A percentile compares a stretch with the other conserved stretches of the same genome.
phyloP scores from a whole-genome alignment of 202 grass and related monocot genomes.

The Carex arenaria region DNA sequence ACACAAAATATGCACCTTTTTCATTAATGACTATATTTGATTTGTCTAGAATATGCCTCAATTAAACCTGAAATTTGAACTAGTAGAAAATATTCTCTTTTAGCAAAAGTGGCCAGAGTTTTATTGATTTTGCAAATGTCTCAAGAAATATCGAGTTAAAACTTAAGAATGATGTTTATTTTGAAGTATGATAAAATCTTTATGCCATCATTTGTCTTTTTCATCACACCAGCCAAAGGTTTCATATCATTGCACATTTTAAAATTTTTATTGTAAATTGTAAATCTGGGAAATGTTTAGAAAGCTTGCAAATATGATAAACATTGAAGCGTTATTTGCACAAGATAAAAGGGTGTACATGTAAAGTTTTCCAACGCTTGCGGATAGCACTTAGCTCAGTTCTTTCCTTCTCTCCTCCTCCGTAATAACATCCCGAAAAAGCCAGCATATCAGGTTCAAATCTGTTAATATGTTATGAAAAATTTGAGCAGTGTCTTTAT shows the following conservation, averaged over 20 bases:
- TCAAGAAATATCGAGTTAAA: not conserved
- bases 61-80: not conserved
- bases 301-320: slow-evolving; percentile 10
- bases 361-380: slow-evolving; percentile 82
- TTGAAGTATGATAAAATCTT: not conserved
- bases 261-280: slow-evolving; percentile 2
- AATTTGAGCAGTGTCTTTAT: not conserved
- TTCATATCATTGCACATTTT: not conserved
- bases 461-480: slow-evolving; percentile 32
- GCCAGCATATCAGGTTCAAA: slow-evolving; percentile 99
- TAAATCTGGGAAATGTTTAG: slow-evolving; percentile 11
- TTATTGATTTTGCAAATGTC: not conserved
- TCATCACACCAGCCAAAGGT: not conserved
- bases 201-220: not conserved
- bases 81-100: not conserved
- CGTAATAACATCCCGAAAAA: slow-evolving; percentile 96
- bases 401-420: slow-evolving; percentile 88
- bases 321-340: not conserved
- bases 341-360: slow-evolving; percentile 37
- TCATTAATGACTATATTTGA: not conserved
- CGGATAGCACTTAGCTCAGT: slow-evolving; percentile 71
- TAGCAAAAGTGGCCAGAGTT: not conserved
- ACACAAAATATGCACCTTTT: not conserved
- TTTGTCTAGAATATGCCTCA: not conserved
- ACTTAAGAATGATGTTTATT: not conserved